Percentiles rank a stretch among this genome's conserved stretches.
Evolutionary conservation across 495 filamentous ascomycete species (phyloP).

Genomic region (Tetracladium setigerum): DNA sequence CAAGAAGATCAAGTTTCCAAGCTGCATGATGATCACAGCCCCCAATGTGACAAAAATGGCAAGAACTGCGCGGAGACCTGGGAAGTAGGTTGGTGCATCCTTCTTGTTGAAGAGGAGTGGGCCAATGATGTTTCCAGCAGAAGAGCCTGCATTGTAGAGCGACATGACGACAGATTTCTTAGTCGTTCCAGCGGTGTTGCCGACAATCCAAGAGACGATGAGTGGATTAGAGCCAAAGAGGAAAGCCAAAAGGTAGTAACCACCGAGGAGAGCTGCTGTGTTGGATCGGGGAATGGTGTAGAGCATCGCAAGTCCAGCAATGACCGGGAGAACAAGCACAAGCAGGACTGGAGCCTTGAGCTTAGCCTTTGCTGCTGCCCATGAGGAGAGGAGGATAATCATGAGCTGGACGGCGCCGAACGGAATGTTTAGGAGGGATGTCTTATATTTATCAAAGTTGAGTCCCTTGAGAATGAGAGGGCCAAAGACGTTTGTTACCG

Average conservation of each 20-base stretch:
- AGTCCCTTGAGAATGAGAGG: constrained; percentile 55
- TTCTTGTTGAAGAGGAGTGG: constrained; percentile 54
- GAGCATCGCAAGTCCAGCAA: constrained; percentile 48
- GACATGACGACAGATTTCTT: constrained; percentile 56
- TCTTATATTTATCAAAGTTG: constrained; percentile 48
- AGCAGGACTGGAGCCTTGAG: constrained; percentile 44
- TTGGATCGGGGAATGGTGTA: constrained; percentile 37
- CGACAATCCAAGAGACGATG: constrained; percentile 39
- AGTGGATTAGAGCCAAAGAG: constrained; percentile 46
- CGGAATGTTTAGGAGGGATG: constrained; percentile 58
- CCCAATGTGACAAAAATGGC: constrained; percentile 48
- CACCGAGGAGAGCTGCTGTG: constrained; percentile 39
- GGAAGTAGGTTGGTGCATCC: constrained; percentile 53
- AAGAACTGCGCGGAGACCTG: constrained; percentile 46
- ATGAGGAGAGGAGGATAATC: constrained; percentile 49
- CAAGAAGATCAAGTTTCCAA: constrained; percentile 41
- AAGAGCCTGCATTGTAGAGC: constrained; percentile 53
- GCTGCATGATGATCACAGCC: constrained; percentile 41
- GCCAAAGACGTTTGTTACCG: constrained; percentile 52
- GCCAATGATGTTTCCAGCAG: constrained; percentile 59
- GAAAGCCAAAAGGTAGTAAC: constrained; percentile 57
- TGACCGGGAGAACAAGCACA: constrained; percentile 42
- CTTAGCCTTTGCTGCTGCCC: constrained; percentile 38
- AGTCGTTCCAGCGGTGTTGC: constrained; percentile 64
- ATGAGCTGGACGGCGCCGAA: constrained; percentile 50